phyloP scores from a whole-genome alignment of 495 filamentous ascomycete genomes.

The Penicillium lagena region DNA sequence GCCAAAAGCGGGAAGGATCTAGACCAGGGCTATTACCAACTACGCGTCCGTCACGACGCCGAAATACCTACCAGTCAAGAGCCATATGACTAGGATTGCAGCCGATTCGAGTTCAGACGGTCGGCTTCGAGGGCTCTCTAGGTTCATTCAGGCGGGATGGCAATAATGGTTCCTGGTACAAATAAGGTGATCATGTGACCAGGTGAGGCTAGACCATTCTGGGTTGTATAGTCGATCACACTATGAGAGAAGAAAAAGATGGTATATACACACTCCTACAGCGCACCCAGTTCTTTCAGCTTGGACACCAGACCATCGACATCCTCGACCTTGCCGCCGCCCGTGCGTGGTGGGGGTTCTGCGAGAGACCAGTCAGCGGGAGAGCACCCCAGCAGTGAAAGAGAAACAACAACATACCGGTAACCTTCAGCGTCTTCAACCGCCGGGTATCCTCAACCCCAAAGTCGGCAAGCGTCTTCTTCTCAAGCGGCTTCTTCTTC shows the following conservation, averaged over 20 bases:
- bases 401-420: slow-evolving; percentile 46
- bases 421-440: slow-evolving; percentile 83
- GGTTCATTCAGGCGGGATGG: too few species aligned
- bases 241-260: too few species aligned
- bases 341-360: slow-evolving; percentile 86
- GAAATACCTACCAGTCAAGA: too few species aligned
- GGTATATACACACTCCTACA: slow-evolving; percentile 42
- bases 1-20: neutral
- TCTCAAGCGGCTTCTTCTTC: slow-evolving; percentile 97
- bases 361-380: slow-evolving; percentile 20
- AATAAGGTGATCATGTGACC: too few species aligned
- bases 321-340: slow-evolving; percentile 94
- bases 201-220: too few species aligned
- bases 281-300: slow-evolving; percentile 90
- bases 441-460: slow-evolving; percentile 66
- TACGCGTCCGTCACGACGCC: too few species aligned
- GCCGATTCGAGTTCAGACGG: too few species aligned
- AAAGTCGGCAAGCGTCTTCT: slow-evolving; percentile 77
- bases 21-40: too few species aligned
- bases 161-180: too few species aligned
- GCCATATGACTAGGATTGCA: too few species aligned
- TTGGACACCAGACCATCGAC: slow-evolving; percentile 87
- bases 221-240: too few species aligned
- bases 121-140: too few species aligned
- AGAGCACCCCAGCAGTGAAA: neutral